phyloP scores from a whole-genome alignment of 768 basidiomycete species.

The Asterophora parasitica region DNA sequence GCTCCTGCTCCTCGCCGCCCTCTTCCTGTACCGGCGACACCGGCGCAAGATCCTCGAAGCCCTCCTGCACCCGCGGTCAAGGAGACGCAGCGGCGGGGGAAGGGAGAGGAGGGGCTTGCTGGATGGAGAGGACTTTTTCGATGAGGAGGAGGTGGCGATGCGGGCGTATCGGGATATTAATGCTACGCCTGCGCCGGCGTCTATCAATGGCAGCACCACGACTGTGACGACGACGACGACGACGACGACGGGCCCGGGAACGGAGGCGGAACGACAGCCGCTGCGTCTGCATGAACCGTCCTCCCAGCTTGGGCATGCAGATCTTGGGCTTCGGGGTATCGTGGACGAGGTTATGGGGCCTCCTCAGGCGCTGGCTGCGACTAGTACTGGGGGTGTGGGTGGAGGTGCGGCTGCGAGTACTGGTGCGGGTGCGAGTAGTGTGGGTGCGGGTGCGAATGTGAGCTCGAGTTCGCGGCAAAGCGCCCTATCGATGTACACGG shows the following conservation, averaged over 20 bases:
- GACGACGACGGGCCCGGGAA: conserved; percentile 8
- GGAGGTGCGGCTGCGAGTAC: neutral
- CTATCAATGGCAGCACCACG: too few relatives aligned
- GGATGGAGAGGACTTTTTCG: conserved; percentile 15
- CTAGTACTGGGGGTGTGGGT: neutral
- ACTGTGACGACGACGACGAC: neutral
- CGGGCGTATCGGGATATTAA: conserved; percentile 1
- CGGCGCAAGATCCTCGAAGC: conserved; percentile 9
- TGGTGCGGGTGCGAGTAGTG: too few relatives aligned
- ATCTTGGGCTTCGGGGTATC: neutral
- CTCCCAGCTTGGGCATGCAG: neutral
- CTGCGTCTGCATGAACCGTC: neutral
- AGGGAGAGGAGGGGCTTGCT: conserved; percentile 8
- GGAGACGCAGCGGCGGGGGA: too few relatives aligned
- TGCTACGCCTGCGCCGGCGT: too few relatives aligned
- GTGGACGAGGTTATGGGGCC: conserved; percentile 5
- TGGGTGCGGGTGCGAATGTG: too few relatives aligned
- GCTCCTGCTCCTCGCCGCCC: conserved; percentile 1
- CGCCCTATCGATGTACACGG: neutral
- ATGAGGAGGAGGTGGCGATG: conserved; percentile 7
- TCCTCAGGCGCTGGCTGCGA: neutral
- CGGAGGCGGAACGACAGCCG: neutral
- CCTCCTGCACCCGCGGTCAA: neutral
- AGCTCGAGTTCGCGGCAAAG: neutral
- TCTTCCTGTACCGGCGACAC: conserved; percentile 11